phyloP scores from a whole-genome alignment of 2,329 filamentous ascomycete species.

The Geosmithia flava region DNA sequence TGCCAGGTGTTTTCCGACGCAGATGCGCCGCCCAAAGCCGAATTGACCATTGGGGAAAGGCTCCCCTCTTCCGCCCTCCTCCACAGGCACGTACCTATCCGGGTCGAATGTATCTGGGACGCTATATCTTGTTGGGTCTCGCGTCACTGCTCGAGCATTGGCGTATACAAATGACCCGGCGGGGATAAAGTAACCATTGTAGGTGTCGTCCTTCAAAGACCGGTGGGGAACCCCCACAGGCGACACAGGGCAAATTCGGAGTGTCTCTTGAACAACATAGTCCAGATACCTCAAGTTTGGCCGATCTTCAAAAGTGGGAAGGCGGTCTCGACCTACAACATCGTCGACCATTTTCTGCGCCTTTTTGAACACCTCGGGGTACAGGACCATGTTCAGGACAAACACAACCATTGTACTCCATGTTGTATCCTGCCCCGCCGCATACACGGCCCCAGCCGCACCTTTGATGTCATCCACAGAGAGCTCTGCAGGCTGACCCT shows the following conservation, averaged over 20 bases:
- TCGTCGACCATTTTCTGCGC: conserved; percentile 31
- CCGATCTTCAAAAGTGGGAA: conserved; percentile 33
- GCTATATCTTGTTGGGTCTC: conserved; percentile 12
- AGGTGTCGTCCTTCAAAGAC: conserved; percentile 40
- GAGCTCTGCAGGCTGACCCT: conserved; percentile 16
- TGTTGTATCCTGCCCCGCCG: conserved; percentile 34
- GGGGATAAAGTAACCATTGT: conserved; percentile 43
- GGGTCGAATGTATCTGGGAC: conserved; percentile 1
- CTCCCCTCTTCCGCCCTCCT: conserved; percentile 26
- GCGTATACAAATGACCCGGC: conserved; percentile 30
- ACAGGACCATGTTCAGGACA: conserved; percentile 28
- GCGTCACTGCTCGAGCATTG: conserved; percentile 31
- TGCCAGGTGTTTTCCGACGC: conserved; percentile 36
- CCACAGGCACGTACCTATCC: conserved; percentile 4
- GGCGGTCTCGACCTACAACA: conserved; percentile 27
- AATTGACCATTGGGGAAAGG: conserved; percentile 33
- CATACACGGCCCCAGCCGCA: conserved; percentile 32
- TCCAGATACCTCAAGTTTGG: conserved; percentile 28
- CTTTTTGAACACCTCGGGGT: conserved; percentile 31
- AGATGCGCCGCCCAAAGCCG: conserved; percentile 39
- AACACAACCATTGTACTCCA: conserved; percentile 28
- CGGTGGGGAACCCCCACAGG: conserved; percentile 33
- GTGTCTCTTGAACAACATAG: conserved; percentile 28
- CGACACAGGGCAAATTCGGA: background rate
- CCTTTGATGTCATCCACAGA: conserved; percentile 33